These are phyloP conservation scores for Nothophaeocryptopus gaeumannii DNA, from an alignment of 2,329 filamentous ascomycete species.

Conservation along the genomic window DNA sequence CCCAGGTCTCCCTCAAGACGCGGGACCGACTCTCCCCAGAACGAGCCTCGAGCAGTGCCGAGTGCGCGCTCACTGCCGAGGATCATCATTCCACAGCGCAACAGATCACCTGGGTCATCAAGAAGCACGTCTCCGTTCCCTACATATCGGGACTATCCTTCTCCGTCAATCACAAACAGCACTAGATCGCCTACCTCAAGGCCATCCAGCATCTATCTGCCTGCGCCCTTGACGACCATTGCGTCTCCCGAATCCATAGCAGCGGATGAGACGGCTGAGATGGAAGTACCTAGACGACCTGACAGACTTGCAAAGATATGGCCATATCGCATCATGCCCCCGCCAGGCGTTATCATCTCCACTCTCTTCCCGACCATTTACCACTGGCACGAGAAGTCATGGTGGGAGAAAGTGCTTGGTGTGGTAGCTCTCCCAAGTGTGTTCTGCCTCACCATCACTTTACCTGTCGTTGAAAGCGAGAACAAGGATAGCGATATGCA, in stretches of 20 bases:
- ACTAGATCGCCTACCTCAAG: slow-evolving; percentile 28
- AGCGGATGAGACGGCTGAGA: slow-evolving; percentile 29
- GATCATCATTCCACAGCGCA: slow-evolving; percentile 39
- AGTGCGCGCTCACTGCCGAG: slow-evolving; percentile 39
- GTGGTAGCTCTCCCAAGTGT: slow-evolving; percentile 84
- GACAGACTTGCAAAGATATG: slow-evolving; percentile 63
- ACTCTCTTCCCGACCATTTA: slow-evolving; percentile 86
- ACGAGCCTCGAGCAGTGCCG: slow-evolving; percentile 25
- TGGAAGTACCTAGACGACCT: slow-evolving; percentile 20
- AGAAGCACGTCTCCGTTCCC: slow-evolving; percentile 64
- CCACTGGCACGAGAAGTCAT: slow-evolving; percentile 75
- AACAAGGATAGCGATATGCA: slow-evolving; percentile 34
- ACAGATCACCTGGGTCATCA: slow-evolving; percentile 35
- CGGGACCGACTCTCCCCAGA: slow-evolving; percentile 13
- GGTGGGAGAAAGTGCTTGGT: slow-evolving; percentile 81
- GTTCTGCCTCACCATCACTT: slow-evolving; percentile 80
- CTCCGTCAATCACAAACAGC: slow-evolving; percentile 41
- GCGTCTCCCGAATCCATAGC: slow-evolving; percentile 36
- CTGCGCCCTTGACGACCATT: slow-evolving; percentile 35
- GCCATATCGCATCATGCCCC: slow-evolving; percentile 71
- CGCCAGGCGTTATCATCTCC: slow-evolving; percentile 66
- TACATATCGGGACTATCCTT: slow-evolving; percentile 53
- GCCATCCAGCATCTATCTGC: slow-evolving; percentile 57
- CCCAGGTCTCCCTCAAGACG: slow-evolving; percentile 12
- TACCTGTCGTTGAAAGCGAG: slow-evolving; percentile 81